phyloP scores from a whole-genome alignment of 75 land plant species.

The Pinus tabuliformis region DNA sequence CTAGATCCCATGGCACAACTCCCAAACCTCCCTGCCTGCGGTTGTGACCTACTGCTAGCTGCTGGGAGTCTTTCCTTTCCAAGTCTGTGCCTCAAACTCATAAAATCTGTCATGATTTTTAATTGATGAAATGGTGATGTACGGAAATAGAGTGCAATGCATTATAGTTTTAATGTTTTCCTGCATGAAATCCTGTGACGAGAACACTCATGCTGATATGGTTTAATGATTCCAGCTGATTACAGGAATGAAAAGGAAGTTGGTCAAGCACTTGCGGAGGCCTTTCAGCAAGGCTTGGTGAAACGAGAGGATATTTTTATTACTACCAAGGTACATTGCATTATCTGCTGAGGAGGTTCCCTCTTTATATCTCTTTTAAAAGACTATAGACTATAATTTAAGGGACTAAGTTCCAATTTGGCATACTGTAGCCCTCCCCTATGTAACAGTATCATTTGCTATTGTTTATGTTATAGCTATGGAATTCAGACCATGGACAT shows the following conservation, averaged over 20 bases:
- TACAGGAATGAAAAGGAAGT: conserved; percentile 96
- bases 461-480: conserved; percentile 46
- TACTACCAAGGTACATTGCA: conserved; percentile 69
- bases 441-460: conserved; percentile 4
- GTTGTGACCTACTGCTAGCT: too few relatives aligned
- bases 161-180: not conserved
- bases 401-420: not conserved
- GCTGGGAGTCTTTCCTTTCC: not conserved
- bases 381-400: conserved; percentile 6
- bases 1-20: too few relatives aligned
- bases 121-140: not conserved
- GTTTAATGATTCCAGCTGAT: conserved; percentile 65
- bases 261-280: conserved; percentile 89
- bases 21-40: too few relatives aligned
- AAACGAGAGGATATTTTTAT: conserved; percentile 95
- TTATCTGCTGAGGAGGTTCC: conserved; percentile 8
- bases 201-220: conserved; percentile 3
- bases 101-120: not conserved
- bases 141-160: not conserved
- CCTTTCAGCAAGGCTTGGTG: conserved; percentile 70
- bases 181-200: not conserved
- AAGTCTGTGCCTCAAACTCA: not conserved
- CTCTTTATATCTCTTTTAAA: not conserved
- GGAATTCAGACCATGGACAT: conserved; percentile 98
- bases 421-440: not conserved